Evolutionary conservation across 139 green algal genomes (phyloP).

Genomic region (Auxenochlorella pyrenoidosa): DNA sequence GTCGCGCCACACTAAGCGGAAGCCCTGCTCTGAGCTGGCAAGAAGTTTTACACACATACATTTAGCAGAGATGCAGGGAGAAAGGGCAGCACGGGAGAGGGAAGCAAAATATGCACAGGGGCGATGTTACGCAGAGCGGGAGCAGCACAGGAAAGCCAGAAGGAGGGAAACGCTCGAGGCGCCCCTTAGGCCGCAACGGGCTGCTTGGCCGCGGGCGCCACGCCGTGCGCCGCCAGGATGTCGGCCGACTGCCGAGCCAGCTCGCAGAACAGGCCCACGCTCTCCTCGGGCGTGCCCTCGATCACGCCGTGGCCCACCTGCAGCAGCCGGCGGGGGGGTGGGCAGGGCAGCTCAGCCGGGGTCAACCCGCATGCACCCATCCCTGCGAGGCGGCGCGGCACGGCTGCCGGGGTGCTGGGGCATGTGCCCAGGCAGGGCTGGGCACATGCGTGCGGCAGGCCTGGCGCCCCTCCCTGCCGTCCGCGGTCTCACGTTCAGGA

Average conservation of each 20-base stretch:
- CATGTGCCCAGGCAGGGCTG: no score
- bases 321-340: constrained; percentile 82
- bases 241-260: constrained; percentile 74
- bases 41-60: not conserved
- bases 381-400: no score
- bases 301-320: constrained; percentile 95
- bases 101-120: not conserved
- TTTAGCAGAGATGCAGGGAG: not conserved
- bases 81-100: not conserved
- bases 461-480: no score
- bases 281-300: constrained; percentile 92
- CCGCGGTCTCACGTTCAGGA: constrained; percentile 90
- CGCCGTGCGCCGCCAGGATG: constrained; percentile 27
- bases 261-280: constrained; percentile 90
- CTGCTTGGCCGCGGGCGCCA: constrained; percentile 17
- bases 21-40: not conserved
- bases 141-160: not conserved
- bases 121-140: not conserved
- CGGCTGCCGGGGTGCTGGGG: no score
- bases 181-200: constrained; percentile 13
- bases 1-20: not conserved
- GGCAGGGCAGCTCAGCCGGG: not conserved
- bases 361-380: no score
- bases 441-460: no score
- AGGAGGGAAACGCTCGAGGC: not conserved